Conservation (phyloP, 306 rosid genomes). For the Prunus padus region DNA sequence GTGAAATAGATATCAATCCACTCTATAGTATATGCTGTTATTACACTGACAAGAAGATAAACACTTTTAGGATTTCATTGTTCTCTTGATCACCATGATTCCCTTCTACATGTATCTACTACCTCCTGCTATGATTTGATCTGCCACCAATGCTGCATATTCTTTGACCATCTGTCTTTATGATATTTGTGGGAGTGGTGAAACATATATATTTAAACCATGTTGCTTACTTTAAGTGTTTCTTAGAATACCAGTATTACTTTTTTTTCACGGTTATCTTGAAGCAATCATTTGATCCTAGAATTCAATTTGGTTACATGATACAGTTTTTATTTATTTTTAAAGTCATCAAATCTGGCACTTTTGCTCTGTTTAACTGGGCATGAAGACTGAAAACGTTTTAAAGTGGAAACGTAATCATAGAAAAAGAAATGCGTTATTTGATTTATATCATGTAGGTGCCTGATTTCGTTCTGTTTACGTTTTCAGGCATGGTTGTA, state of each 20-base stretch:
- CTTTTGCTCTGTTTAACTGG: background rate
- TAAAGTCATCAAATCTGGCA: background rate
- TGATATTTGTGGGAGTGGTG: background rate
- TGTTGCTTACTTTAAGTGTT: background rate
- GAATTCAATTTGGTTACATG: background rate
- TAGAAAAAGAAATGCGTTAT: background rate
- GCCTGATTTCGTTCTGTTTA: conserved; percentile 10
- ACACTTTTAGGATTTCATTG: background rate
- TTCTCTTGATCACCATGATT: background rate
- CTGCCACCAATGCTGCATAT: background rate
- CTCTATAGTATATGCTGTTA: too few relatives aligned
- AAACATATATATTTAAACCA: background rate
- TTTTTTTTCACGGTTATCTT: background rate
- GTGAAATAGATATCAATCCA: background rate
- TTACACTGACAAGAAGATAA: background rate
- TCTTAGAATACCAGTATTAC: background rate
- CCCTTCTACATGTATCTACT: background rate
- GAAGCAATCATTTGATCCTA: background rate
- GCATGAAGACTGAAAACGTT: background rate
- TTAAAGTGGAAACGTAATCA: background rate
- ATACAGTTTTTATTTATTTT: background rate
- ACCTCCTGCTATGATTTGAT: background rate
- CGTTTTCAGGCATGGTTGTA: conserved; percentile 38
- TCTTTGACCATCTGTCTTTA: conserved; percentile 1
- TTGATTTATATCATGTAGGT: background rate